A percentile compares a stretch with the other conserved stretches of the same genome.
Conservation (phyloP, 2,329 filamentous ascomycete species). For the Zymoseptoria crescenta region DNA sequence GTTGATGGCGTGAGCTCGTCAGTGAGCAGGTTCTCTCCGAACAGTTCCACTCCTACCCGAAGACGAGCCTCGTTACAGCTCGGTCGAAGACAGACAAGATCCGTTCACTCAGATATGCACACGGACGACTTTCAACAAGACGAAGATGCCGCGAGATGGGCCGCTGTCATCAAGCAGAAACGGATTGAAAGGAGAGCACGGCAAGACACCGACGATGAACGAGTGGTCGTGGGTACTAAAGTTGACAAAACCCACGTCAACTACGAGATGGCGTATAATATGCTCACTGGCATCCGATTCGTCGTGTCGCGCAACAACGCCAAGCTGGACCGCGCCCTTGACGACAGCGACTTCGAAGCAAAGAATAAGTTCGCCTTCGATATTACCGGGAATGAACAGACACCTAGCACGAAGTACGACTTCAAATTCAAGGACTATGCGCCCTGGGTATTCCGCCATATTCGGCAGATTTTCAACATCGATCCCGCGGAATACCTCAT, state of each 20-base stretch:
- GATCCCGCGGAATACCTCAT: conserved; percentile 97
- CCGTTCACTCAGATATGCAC: conserved; percentile 74
- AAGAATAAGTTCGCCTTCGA: conserved; percentile 99
- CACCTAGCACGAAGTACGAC: conserved; percentile 97
- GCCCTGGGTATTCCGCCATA: conserved; percentile 96
- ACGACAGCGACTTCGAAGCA: conserved; percentile 83
- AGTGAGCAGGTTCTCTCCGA: conserved; percentile 76
- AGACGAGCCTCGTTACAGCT: conserved; percentile 79
- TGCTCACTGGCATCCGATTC: conserved; percentile 97
- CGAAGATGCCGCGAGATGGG: conserved; percentile 85
- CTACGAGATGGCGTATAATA: conserved; percentile 97
- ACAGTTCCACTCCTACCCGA: conserved; percentile 44
- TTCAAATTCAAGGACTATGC: conserved; percentile 99
- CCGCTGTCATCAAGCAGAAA: conserved; percentile 87
- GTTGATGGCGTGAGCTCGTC: conserved; percentile 54
- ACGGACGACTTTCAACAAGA: conserved; percentile 78
- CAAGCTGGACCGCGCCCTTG: conserved; percentile 85
- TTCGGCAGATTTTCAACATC: conserved; percentile 78
- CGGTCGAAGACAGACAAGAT: conserved; percentile 71
- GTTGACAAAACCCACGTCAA: conserved; percentile 91
- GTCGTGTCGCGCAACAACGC: conserved; percentile 94
- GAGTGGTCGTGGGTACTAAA: conserved; percentile 89
- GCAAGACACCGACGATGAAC: conserved; percentile 84
- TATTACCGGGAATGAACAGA: conserved; percentile 94
- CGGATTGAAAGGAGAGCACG: conserved; percentile 76